phyloP scores from a whole-genome alignment of 345 rosid species.

The Erysimum cheiranthoides region DNA sequence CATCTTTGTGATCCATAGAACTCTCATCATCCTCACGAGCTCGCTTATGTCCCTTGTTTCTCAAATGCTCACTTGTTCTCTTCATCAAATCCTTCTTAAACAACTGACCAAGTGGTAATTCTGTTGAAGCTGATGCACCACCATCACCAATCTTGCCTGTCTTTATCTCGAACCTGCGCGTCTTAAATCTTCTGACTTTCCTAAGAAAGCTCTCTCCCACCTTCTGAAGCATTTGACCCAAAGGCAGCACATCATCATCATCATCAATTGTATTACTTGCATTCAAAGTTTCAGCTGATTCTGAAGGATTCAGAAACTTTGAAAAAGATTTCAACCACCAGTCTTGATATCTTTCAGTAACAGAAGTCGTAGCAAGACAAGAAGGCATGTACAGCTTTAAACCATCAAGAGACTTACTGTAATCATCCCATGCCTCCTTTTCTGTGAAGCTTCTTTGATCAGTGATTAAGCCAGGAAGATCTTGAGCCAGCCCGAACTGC shows the following conservation, averaged over 20 bases:
- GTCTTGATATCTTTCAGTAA: slow-evolving; percentile 49
- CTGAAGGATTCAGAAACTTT: not conserved
- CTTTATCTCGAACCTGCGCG: not conserved
- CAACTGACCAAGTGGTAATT: slow-evolving; percentile 13
- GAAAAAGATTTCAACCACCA: slow-evolving; percentile 57
- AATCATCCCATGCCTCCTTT: slow-evolving; percentile 40
- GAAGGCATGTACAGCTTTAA: slow-evolving; percentile 51
- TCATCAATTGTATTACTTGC: not conserved
- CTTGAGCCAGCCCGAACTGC: slow-evolving; percentile 71
- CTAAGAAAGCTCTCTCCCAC: not conserved
- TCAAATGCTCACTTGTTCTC: not conserved
- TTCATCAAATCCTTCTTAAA: not conserved
- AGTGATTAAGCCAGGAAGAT: slow-evolving; percentile 45
- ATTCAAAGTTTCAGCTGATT: not conserved
- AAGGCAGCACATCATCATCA: slow-evolving; percentile 10
- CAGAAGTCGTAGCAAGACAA: slow-evolving; percentile 40
- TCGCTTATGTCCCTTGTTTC: slow-evolving; percentile 4
- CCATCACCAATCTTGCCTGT: not conserved
- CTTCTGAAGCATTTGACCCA: slow-evolving; percentile 23
- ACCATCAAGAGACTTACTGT: slow-evolving; percentile 44
- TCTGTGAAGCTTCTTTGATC: slow-evolving; percentile 8
- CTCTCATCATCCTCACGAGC: slow-evolving; percentile 18
- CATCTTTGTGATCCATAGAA: not conserved
- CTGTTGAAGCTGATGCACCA: slow-evolving; percentile 17
- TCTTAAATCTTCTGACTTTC: not conserved